Percentiles rank a stretch among this genome's conserved stretches.
Conservation (phyloP, 2,329 filamentous ascomycete species). For the Monilinia fructicola region DNA sequence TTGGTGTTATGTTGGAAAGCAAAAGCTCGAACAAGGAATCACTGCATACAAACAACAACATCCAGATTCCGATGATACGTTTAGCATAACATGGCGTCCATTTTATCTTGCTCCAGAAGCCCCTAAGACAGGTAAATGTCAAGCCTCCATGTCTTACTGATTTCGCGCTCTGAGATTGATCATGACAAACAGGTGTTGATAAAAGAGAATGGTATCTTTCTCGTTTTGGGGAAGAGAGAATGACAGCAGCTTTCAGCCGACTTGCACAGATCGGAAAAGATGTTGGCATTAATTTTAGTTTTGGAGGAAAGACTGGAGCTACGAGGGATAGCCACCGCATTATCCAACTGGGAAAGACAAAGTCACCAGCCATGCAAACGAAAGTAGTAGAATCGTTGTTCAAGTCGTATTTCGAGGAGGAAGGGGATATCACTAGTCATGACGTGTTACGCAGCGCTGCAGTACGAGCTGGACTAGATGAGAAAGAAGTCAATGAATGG, state of each 20-base stretch:
- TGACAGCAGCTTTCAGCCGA: slow-evolving; percentile 55
- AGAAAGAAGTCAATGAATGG: slow-evolving; percentile 53
- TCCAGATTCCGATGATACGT: slow-evolving; percentile 63
- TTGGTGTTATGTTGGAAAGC: slow-evolving; percentile 54
- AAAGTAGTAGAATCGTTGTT: slow-evolving; percentile 63
- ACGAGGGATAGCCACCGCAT: slow-evolving; percentile 78
- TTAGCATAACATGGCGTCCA: slow-evolving; percentile 72
- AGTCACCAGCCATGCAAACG: slow-evolving; percentile 55
- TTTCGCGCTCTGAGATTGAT: not conserved
- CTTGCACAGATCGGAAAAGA: slow-evolving; percentile 57
- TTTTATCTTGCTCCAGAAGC: slow-evolving; percentile 75
- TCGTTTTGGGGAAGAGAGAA: slow-evolving; percentile 65
- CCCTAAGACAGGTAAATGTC: slow-evolving; percentile 51
- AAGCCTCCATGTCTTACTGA: not conserved
- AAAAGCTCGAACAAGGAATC: slow-evolving; percentile 72
- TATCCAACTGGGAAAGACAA: slow-evolving; percentile 64
- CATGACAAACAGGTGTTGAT: slow-evolving; percentile 44
- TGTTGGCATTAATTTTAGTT: slow-evolving; percentile 73
- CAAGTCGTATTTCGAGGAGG: slow-evolving; percentile 63
- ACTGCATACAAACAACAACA: slow-evolving; percentile 61
- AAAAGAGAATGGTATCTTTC: slow-evolving; percentile 58
- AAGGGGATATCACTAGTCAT: slow-evolving; percentile 60
- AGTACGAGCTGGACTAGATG: slow-evolving; percentile 54
- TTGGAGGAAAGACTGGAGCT: slow-evolving; percentile 69
- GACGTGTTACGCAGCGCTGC: slow-evolving; percentile 54